These are phyloP conservation scores for Prosopis cineraria DNA, from an alignment of 306 rosid genomes.

Conservation along the genomic window DNA sequence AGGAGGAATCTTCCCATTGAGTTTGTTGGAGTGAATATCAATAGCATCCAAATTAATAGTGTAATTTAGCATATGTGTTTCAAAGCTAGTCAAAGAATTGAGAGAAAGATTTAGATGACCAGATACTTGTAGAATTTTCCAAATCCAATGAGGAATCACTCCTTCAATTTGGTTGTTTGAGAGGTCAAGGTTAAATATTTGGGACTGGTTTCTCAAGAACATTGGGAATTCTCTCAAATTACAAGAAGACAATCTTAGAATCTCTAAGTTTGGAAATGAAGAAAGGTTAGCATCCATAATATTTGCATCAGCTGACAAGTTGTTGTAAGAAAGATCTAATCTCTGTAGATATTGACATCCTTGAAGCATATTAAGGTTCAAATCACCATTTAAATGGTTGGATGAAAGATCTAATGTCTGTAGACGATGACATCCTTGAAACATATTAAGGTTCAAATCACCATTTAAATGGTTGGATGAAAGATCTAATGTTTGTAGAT, in stretches of 20 bases:
- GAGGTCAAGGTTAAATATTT: conserved; percentile 26
- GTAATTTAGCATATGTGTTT: conserved; percentile 6
- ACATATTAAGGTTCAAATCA: no score
- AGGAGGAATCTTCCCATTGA: conserved; percentile 36
- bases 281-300: no score
- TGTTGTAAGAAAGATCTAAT: conserved; percentile 54
- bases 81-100: conserved; percentile 23
- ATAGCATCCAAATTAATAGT: neutral
- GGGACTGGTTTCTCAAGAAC: conserved; percentile 39
- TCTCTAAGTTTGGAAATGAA: neutral
- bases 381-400: no score
- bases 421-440: no score
- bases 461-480: no score
- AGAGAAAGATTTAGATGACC: conserved; percentile 48
- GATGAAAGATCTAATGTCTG: no score
- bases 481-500: no score
- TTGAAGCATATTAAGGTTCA: neutral
- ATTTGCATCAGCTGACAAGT: conserved; percentile 9
- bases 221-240: conserved; percentile 24
- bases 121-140: neutral
- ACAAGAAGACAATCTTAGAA: conserved; percentile 42
- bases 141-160: conserved; percentile 53
- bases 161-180: conserved; percentile 47
- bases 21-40: conserved; percentile 48
- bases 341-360: conserved; percentile 4